Evolutionary conservation across 768 basidiomycete species (phyloP), one percentile per base, ranked within the genome.

Genomic region (Hebeloma cylindrosporum): DNA sequence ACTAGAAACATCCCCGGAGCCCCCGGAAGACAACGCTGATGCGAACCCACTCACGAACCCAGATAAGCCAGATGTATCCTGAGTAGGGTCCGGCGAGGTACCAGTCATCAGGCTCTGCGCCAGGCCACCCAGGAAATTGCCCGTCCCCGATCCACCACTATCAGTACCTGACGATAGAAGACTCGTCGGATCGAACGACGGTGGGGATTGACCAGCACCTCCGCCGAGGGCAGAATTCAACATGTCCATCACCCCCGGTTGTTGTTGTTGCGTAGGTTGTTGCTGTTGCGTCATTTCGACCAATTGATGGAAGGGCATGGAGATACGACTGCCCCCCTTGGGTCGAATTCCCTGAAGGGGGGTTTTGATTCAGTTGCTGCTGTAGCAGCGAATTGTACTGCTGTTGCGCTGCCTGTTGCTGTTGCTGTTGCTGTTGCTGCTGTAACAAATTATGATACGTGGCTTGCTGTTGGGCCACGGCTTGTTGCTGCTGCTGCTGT

Each of bases 201-300:
- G 44, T 11, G 40, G 46, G 14, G 27, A 22, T 8, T 23, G 23
- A 7, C 2, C 23, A 23, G 16, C 31, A 31, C 35, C 34, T 4
- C 37, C 44, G 16, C 37, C 39, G 17, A 39, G 22, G 10, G 46
- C 36, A 11, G 47, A 42, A 31, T 50, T 40, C 7, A 38, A 33
- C 39, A 34, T 41, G 28, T 46, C 47, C 13, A 36, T 37, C 27
- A 42, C 28, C 17, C 44, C 47, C 10, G 42, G 54, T n/a, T 57
- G 51, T 11, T 52, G 53, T 23, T 50, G 53, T 31, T 49, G 42
- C 3, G 43, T 31, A 16, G 54, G 50, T 34, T 59, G 50, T 23
- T 56, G 47, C 45, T 52, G 56, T 31, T 56, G 40, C 29, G 51
- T 48, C 34, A 40, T 21, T 34, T 54, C 47, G 35, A 13, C 13